Evolutionary conservation across 768 basidiomycete genomes (phyloP).

Genomic region (Rhizopogon vesiculosus): DNA sequence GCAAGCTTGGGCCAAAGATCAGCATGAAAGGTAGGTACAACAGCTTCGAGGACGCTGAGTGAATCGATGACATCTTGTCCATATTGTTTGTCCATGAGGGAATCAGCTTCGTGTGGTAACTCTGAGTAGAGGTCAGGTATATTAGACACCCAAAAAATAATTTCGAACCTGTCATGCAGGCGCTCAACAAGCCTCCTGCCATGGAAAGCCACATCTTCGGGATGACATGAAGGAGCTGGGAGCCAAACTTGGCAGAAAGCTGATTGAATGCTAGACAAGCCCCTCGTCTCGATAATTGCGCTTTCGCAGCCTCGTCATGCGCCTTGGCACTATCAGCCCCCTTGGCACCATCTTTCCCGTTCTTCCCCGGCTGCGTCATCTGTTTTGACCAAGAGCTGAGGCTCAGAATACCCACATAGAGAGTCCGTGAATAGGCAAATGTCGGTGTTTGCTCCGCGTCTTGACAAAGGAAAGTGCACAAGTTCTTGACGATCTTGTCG

Average conservation of each 20-base stretch:
- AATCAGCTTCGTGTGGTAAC: conserved; percentile 54
- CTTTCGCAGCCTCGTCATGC: conserved; percentile 53
- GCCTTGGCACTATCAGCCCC: conserved; percentile 38
- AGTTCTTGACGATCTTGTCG: conserved; percentile 95
- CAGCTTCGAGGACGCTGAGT: conserved; percentile 81
- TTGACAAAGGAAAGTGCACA: conserved; percentile 94
- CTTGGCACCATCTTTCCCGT: conserved; percentile 35
- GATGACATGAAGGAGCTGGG: conserved; percentile 66
- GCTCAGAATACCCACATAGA: conserved; percentile 72
- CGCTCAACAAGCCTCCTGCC: conserved; percentile 68
- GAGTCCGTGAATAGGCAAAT: conserved; percentile 63
- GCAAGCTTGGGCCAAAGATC: conserved; percentile 65
- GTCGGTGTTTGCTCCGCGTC: conserved; percentile 88
- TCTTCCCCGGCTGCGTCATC: conserved; percentile 24
- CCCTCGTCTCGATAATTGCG: conserved; percentile 77
- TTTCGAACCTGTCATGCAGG: conserved; percentile 59
- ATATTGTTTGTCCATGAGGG: conserved; percentile 60
- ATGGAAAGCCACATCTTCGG: conserved; percentile 96
- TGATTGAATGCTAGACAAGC: conserved; percentile 79
- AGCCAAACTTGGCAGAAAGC: conserved; percentile 73
- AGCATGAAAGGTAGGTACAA: conserved; percentile 70
- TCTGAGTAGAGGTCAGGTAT: conserved; percentile 30
- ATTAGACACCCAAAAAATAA: neutral
- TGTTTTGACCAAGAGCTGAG: conserved; percentile 44
- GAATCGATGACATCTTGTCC: conserved; percentile 94